Conservation (phyloP, 371 early-diverging fungal genomes). For the Paraphysoderma sedebokerense region DNA sequence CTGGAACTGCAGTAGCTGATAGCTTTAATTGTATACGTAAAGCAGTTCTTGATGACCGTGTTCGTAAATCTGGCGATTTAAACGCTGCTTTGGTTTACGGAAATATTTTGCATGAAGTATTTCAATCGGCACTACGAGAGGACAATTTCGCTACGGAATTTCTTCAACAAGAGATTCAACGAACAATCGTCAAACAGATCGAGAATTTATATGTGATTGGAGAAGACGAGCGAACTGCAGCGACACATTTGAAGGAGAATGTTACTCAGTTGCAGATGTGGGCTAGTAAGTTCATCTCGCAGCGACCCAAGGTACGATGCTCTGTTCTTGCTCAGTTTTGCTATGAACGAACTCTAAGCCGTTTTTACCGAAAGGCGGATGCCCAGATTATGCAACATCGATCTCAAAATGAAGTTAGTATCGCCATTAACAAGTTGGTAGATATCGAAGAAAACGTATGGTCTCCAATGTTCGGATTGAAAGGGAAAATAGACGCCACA, state of each 20-base stretch:
- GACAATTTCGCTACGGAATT: constrained; percentile 30
- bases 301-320: not conserved
- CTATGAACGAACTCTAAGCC: constrained; percentile 5
- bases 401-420: constrained; percentile 6
- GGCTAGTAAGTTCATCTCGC: constrained; percentile 21
- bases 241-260: constrained; percentile 16
- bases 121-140: constrained; percentile 38
- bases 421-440: constrained; percentile 46
- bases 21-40: constrained; percentile 54
- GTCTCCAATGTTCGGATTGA: constrained; percentile 81
- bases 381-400: constrained; percentile 6
- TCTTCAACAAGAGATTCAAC: constrained; percentile 22
- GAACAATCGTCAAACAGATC: constrained; percentile 23
- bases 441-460: constrained; percentile 85
- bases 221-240: constrained; percentile 32
- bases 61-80: constrained; percentile 25
- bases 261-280: constrained; percentile 23
- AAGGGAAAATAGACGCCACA: constrained; percentile 79
- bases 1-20: constrained; percentile 56
- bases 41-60: constrained; percentile 47
- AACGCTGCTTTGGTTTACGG: constrained; percentile 52
- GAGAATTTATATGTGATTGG: constrained; percentile 45
- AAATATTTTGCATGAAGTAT: constrained; percentile 55
- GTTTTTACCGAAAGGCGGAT: not conserved
- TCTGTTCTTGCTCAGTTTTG: constrained; percentile 1